Evolutionary conservation across 139 green algal species (phyloP).

Genomic region (Volvox reticuliferus): DNA sequence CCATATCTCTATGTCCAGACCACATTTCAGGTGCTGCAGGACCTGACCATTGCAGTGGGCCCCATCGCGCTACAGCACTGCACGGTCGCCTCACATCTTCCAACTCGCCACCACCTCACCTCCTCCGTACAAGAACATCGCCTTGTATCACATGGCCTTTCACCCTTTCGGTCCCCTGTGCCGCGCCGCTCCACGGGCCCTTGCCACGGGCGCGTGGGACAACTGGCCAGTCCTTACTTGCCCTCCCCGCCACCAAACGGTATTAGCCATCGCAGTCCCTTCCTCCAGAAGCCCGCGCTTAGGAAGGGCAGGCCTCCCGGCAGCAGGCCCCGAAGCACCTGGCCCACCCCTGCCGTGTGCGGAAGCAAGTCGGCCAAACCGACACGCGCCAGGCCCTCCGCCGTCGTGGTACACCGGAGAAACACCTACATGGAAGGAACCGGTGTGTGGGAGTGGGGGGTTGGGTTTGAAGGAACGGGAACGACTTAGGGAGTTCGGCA

Average conservation of each 20-base stretch:
- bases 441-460: background rate
- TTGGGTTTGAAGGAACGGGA: background rate
- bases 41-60: too few relatives aligned
- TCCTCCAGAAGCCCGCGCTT: background rate
- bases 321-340: constrained; percentile 44
- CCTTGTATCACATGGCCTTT: too few relatives aligned
- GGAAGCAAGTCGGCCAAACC: constrained; percentile 34
- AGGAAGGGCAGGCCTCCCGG: constrained; percentile 30
- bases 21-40: too few relatives aligned
- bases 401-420: constrained; percentile 30
- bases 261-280: background rate
- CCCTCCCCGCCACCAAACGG: background rate
- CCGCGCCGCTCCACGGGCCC: too few relatives aligned
- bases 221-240: too few relatives aligned
- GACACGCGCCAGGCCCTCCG: constrained; percentile 31
- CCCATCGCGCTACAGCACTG: too few relatives aligned
- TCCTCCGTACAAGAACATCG: too few relatives aligned
- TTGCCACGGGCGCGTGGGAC: too few relatives aligned
- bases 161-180: too few relatives aligned
- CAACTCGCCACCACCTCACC: too few relatives aligned
- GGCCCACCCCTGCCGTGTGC: constrained; percentile 30
- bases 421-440: constrained; percentile 1
- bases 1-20: too few relatives aligned
- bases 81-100: too few relatives aligned
- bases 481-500: background rate